Percentiles rank a stretch among this genome's conserved stretches.
Conservation (phyloP, 192 early-diverging fungal species). For the Mortierella claussenii region DNA sequence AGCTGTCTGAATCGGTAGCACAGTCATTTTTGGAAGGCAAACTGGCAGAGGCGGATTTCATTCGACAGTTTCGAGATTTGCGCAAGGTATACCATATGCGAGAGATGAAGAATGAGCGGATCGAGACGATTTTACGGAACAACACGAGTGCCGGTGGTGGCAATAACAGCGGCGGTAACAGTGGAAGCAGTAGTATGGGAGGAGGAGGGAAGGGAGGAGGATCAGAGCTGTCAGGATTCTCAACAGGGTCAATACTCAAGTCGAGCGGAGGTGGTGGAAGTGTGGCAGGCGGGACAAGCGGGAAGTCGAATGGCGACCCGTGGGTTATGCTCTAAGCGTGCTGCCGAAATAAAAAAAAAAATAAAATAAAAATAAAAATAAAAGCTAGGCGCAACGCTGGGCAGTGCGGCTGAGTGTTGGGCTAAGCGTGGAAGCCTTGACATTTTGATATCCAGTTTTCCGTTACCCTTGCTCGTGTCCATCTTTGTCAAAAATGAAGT, state of each 20-base stretch:
- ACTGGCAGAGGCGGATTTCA: constrained; percentile 59
- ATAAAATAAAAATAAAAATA: constrained; percentile 1
- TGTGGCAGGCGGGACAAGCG: not conserved
- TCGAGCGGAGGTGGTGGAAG: constrained; percentile 3
- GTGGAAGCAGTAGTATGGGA: constrained; percentile 1
- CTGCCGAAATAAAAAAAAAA: not conserved
- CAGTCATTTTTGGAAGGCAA: constrained; percentile 65
- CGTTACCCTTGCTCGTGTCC: no score
- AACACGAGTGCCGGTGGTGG: not conserved
- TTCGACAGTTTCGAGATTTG: constrained; percentile 60
- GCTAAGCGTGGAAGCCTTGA: no score
- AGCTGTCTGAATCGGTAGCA: constrained; percentile 62
- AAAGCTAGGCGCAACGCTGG: no score
- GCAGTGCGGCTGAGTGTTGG: no score
- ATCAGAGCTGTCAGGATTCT: no score
- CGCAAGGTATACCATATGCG: constrained; percentile 67
- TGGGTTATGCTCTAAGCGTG: constrained; percentile 12
- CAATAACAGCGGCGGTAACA: constrained; percentile 5
- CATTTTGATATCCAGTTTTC: no score
- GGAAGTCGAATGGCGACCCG: constrained; percentile 1
- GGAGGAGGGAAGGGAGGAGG: no score
- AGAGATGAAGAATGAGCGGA: constrained; percentile 57
- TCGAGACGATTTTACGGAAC: constrained; percentile 41
- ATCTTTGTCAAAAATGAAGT: no score
- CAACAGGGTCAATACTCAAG: no score